phyloP scores from a whole-genome alignment of 192 early-diverging fungal genomes.

The Podila minutissima region DNA sequence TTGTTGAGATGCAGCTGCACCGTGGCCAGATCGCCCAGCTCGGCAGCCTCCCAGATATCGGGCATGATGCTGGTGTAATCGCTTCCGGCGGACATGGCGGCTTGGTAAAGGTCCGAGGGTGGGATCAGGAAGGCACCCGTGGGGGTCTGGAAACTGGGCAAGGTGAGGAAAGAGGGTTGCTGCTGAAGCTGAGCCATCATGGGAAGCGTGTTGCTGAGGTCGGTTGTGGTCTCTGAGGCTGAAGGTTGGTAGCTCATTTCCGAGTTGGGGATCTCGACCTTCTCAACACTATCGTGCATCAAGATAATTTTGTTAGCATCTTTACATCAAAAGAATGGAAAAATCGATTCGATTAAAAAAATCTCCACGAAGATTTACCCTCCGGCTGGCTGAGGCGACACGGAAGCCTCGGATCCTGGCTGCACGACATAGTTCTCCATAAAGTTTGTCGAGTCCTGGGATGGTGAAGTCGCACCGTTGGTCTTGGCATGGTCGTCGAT shows the following conservation, averaged over 20 bases:
- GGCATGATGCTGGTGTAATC: background rate
- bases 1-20: conserved; percentile 30
- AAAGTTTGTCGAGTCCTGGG: conserved; percentile 4
- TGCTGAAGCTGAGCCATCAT: conserved; percentile 3
- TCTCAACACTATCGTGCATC: background rate
- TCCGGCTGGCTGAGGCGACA: background rate
- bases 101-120: background rate
- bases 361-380: background rate
- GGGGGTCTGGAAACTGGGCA: conserved; percentile 14
- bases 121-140: conserved; percentile 11
- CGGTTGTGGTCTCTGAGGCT: conserved; percentile 9
- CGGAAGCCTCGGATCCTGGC: background rate
- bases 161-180: conserved; percentile 11
- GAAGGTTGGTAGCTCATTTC: background rate
- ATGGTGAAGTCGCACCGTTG: conserved; percentile 1
- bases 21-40: conserved; percentile 24
- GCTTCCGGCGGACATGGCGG: background rate
- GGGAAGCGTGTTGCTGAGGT: conserved; percentile 3
- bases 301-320: background rate
- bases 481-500: conserved; percentile 34
- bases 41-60: conserved; percentile 43
- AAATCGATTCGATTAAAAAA: background rate
- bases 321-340: background rate
- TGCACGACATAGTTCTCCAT: conserved; percentile 1
- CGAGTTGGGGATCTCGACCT: conserved; percentile 27